Conservation (phyloP, 192 early-diverging fungal genomes). For the Coemansia pectinata region DNA sequence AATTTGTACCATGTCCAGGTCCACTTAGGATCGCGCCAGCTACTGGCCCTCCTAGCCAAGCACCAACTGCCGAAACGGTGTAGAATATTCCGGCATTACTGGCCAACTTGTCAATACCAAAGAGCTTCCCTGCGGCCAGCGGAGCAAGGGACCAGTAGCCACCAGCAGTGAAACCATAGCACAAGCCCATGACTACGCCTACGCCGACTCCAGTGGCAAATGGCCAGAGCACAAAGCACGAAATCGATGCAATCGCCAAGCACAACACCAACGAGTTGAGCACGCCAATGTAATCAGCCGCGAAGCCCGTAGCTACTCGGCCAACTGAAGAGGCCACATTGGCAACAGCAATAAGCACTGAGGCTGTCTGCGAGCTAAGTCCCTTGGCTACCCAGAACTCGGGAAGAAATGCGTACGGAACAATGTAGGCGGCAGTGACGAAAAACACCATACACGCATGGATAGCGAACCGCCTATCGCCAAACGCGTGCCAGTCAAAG, state of each 20-base stretch:
- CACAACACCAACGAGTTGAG: conserved; percentile 38
- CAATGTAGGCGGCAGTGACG: conserved; percentile 47
- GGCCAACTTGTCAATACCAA: conserved; percentile 39
- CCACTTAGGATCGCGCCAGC: conserved; percentile 37
- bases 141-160: conserved; percentile 50
- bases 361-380: conserved; percentile 30
- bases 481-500: conserved; percentile 44
- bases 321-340: conserved; percentile 49
- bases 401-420: conserved; percentile 44
- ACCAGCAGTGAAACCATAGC: conserved; percentile 39
- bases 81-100: conserved; percentile 49
- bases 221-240: conserved; percentile 45
- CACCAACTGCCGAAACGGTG: conserved; percentile 35
- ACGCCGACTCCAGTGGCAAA: conserved; percentile 39
- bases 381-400: conserved; percentile 43
- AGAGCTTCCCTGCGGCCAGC: conserved; percentile 41
- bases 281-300: conserved; percentile 43
- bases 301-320: conserved; percentile 26
- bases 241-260: conserved; percentile 14
- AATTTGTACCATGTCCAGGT: conserved; percentile 30
- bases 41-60: conserved; percentile 44
- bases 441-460: conserved; percentile 45
- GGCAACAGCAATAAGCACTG: conserved; percentile 48
- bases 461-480: conserved; percentile 33
- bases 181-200: conserved; percentile 31